Conservation (phyloP, 2,329 filamentous ascomycete species). For the Cryoendolithus antarcticus region DNA sequence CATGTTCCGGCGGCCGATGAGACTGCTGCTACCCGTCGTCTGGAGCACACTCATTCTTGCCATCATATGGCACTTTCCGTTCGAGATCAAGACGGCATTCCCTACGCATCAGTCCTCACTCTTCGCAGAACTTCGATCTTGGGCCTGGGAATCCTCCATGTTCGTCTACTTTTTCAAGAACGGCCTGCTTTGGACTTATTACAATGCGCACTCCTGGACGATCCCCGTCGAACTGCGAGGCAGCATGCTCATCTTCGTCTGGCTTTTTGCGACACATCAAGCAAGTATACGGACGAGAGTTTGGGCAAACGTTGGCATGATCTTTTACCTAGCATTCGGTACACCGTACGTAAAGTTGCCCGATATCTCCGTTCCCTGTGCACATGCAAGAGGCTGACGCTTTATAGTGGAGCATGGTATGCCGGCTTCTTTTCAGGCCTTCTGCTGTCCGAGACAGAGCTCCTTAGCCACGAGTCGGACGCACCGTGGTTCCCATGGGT, state of each 20-base stretch:
- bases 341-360: constrained; percentile 2
- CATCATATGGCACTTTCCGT: constrained; percentile 38
- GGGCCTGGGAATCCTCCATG: constrained; percentile 48
- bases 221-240: constrained; percentile 53
- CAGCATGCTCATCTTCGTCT: constrained; percentile 49
- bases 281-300: constrained; percentile 9
- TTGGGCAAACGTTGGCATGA: constrained; percentile 9
- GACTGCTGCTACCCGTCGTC: constrained; percentile 40
- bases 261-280: constrained; percentile 39
- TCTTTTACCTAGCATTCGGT: constrained; percentile 9
- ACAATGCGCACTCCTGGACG: constrained; percentile 37
- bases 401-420: constrained; percentile 40
- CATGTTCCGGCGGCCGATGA: constrained; percentile 37
- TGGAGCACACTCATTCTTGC: constrained; percentile 42
- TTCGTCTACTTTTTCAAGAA: constrained; percentile 54
- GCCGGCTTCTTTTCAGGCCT: constrained; percentile 49
- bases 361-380: too few relatives aligned
- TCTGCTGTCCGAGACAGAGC: constrained; percentile 48
- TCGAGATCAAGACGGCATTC: constrained; percentile 33
- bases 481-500: constrained; percentile 11
- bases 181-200: constrained; percentile 15
- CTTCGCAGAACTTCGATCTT: constrained; percentile 37
- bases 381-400: too few relatives aligned
- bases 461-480: constrained; percentile 30
- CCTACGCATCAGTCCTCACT: constrained; percentile 26